Evolutionary conservation across 208 protist species (phyloP), one percentile per base, ranked within the genome.

Genomic region (Crithidia thermophila): DNA sequence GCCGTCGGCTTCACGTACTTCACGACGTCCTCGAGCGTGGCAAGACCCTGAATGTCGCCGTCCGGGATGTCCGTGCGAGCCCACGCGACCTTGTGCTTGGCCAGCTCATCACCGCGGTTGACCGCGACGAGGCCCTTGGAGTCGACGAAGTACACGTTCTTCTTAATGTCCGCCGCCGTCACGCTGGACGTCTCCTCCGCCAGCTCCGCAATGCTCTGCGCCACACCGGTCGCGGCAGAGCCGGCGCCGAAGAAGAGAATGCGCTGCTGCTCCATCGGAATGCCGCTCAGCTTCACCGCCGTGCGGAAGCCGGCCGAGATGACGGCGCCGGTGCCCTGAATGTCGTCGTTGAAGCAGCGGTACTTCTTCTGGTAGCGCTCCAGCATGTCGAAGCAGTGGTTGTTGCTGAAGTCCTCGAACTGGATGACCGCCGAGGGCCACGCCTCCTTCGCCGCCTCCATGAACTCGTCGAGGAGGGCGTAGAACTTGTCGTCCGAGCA

Each of bases 311-410:
- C 94, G 27, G 91, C 89, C 9, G 91, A 77, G 74, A 98, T 88
- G 47, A 99, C 97, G 28, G 97, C 88, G 18, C 95, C 97, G 31
- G 98, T 99, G 69, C 97, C 98, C 85, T 99, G 98, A 52, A 99
- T 99, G 85, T 99, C 98, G 66, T 99, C 98, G 77, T 99, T 99
- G 90, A 99, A 99, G 80, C 90, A 98, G 57, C 90, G 80, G 67
- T 91, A 85, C 72, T 89, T 84, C 57, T 97, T 77, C 50, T 94
- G 80, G 81, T 98, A 99, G 57, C 83, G 74, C 62, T 96, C 88
- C 9, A 99, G 85, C 37, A 99, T 85, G 33, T 89, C 79, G 71
- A 98, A 98, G 68, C 90, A 96, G 75, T 98, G 87, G 70, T 93
- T 87, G 76, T 94, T 98, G 55, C 79, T 85, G 73, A 99, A 98